phyloP scores from a whole-genome alignment of 2,329 filamentous ascomycete genomes.

The Rutstroemia sydowiana region DNA sequence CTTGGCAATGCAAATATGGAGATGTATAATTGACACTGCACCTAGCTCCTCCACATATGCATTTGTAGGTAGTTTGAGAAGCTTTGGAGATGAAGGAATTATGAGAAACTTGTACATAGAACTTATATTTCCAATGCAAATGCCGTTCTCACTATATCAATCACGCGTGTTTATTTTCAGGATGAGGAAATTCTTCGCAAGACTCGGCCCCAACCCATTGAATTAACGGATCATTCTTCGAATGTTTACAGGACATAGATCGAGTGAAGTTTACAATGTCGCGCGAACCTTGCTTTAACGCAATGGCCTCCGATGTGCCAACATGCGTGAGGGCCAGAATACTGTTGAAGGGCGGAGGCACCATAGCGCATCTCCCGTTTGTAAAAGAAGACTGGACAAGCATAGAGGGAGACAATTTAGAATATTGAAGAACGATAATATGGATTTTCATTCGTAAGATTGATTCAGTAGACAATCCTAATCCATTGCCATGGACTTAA shows the following conservation, averaged over 20 bases:
- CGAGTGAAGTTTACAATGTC: too few species aligned
- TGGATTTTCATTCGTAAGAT: constrained; percentile 29
- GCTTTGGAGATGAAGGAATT: not conserved
- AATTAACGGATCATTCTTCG: too few species aligned
- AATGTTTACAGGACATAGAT: too few species aligned
- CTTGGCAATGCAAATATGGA: not conserved
- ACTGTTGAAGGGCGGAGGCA: too few species aligned
- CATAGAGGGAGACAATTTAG: not conserved
- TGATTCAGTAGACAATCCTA: constrained; percentile 30
- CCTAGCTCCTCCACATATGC: constrained; percentile 26
- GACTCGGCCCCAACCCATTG: too few species aligned
- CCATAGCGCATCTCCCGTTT: too few species aligned
- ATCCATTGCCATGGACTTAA: constrained; percentile 54
- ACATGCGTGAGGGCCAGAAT: too few species aligned
- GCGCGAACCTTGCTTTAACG: too few species aligned
- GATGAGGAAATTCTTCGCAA: too few species aligned
- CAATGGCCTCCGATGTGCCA: too few species aligned
- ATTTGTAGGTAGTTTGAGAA: not conserved
- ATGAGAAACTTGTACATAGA: constrained; percentile 3
- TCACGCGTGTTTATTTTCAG: too few species aligned
- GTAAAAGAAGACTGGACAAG: not conserved
- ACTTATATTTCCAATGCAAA: not conserved
- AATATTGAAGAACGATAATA: constrained; percentile 14
- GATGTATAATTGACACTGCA: not conserved
- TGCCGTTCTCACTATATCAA: too few species aligned